A percentile compares a stretch with the other conserved stretches of the same genome.
phyloP scores from a whole-genome alignment of 768 basidiomycete genomes.

The Sarcodon aspratus region DNA sequence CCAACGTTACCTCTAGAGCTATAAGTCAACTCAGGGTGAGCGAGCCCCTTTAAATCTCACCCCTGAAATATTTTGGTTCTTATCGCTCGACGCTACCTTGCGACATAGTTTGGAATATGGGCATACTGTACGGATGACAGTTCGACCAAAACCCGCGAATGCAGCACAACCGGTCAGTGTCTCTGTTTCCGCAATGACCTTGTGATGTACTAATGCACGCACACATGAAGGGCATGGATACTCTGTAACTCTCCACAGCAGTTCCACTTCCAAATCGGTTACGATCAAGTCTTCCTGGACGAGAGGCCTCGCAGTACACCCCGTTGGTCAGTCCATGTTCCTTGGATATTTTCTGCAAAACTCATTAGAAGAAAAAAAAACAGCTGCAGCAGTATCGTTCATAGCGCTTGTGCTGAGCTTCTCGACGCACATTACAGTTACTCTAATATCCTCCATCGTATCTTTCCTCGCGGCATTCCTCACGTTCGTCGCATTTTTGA shows the following conservation, averaged over 20 bases:
- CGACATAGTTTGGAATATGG: constrained; percentile 60
- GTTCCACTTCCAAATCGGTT: constrained; percentile 23
- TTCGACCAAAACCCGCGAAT: constrained; percentile 32
- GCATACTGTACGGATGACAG: constrained; percentile 14
- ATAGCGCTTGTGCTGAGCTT: constrained; percentile 54
- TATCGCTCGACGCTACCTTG: not conserved
- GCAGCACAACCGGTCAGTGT: constrained; percentile 33
- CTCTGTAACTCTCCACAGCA: constrained; percentile 27
- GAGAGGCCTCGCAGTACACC: constrained; percentile 62
- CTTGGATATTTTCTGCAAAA: not conserved
- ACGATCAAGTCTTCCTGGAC: constrained; percentile 53
- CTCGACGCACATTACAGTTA: constrained; percentile 38
- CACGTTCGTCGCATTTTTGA: constrained; percentile 61
- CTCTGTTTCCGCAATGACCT: not conserved
- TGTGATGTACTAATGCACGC: too few relatives aligned
- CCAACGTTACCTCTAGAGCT: not conserved
- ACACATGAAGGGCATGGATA: too few relatives aligned
- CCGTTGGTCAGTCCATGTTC: constrained; percentile 33
- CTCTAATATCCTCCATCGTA: constrained; percentile 30
- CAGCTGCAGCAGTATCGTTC: constrained; percentile 44
- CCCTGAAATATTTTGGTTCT: not conserved
- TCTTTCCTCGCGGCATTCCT: constrained; percentile 62
- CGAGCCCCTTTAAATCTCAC: constrained; percentile 5
- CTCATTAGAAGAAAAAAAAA: not conserved
- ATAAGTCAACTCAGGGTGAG: constrained; percentile 45